A percentile compares a stretch with the other conserved stretches of the same genome.
phyloP scores from a whole-genome alignment of 1,284 basidiomycete genomes.

The Bjerkandera adusta region DNA sequence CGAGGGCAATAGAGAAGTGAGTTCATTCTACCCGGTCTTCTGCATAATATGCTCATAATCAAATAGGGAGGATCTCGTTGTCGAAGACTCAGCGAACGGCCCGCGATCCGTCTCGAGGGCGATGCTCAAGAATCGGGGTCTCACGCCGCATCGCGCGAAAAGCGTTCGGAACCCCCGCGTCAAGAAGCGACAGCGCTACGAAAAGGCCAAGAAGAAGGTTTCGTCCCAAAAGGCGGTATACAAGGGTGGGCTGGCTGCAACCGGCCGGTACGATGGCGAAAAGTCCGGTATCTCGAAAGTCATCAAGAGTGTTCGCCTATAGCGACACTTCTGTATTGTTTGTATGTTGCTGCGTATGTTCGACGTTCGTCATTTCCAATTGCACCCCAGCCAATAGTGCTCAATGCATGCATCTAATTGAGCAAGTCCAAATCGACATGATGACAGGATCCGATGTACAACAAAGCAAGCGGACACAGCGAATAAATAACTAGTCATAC shows the following conservation, averaged over 20 bases:
- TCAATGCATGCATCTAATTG: not conserved
- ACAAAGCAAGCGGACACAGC: not conserved
- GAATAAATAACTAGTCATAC: conserved; percentile 3
- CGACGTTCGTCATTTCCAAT: not conserved
- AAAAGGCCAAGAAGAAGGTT: conserved; percentile 91
- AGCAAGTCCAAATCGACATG: not conserved
- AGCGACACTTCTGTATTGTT: conserved; percentile 3
- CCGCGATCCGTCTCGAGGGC: conserved; percentile 86
- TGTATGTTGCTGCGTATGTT: not conserved
- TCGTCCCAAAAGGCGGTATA: conserved; percentile 86
- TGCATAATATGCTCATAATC: not conserved
- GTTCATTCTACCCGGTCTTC: conserved; percentile 18
- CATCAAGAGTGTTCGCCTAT: conserved; percentile 78
- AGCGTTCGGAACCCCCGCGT: conserved; percentile 91
- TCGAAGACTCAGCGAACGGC: conserved; percentile 53
- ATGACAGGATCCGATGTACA: conserved; percentile 1
- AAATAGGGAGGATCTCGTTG: conserved; percentile 48
- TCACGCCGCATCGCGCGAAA: conserved; percentile 87
- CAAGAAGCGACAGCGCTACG: conserved; percentile 91
- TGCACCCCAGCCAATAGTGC: not conserved
- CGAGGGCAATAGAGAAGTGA: conserved; percentile 62
- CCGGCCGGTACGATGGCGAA: conserved; percentile 68
- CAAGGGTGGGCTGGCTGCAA: conserved; percentile 76
- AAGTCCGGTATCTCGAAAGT: conserved; percentile 84
- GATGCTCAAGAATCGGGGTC: conserved; percentile 90